Base-by-base conservation (phyloP, 441 rosid species). In the Daphne laureola region DNA sequence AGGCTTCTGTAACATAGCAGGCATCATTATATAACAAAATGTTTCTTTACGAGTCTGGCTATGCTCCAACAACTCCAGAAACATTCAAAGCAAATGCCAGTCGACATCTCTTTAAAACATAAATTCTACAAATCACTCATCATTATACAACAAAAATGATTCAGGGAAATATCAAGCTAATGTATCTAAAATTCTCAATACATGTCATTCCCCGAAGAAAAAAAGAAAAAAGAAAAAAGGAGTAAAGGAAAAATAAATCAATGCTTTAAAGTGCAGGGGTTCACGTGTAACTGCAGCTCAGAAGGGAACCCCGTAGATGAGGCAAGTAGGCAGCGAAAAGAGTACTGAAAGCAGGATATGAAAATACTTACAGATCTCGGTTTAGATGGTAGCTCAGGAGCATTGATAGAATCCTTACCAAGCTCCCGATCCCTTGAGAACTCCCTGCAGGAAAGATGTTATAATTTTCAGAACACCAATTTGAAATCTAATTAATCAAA, bases 401-500 rank as follows among this genome's bases (percentile, higher is more conserved):
- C 74, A 56, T 86, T 75, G 81, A 75, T 79, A 73, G 76, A 78
- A 74, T 83, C 89, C 75, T 87, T 82, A 46, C 80, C 71, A 55
- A 70, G 75, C 25, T 85, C 96, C 62, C 95, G 78, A 52, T 90
- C 97, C 64, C 87, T 83, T 25, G 77, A 59, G 55, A 82, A 64
- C 61, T 82, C 93, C 82, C 96, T 86, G 75, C 73, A 65, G 67
- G 55, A 63, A 31, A 8, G 47, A 55, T 46, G 17, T 36, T 35
- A 12, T 15, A n/a, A 59, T 8, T 26, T 54, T 14, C 27, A 18
- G 23, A 52, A 45, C 5, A 8, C 51, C 18, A 26, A 23, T 38
- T 15, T 38, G 11, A 12, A 25, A 17, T 17, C 51, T 31, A 42
- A 26, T 35, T 17, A 48, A 49, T 46, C 23, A 17, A 15, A 13